Conservation (phyloP, 306 rosid genomes). For the Heteromeles arbutifolia region DNA sequence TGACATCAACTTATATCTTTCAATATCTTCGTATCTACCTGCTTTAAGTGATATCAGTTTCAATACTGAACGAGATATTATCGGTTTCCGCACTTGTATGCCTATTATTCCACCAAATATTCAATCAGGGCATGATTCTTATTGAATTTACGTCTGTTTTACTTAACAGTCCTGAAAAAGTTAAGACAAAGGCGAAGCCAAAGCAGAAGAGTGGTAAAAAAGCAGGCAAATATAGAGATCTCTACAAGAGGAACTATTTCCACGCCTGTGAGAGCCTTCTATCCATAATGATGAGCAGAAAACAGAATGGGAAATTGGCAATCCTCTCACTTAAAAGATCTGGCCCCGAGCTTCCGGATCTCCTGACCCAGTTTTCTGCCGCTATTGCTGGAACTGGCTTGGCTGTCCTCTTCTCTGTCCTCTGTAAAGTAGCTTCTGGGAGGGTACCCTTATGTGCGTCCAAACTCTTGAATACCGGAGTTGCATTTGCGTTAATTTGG, state of each 20-base stretch:
- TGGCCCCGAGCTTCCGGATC: slow-evolving; percentile 73
- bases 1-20: neutral
- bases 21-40: neutral
- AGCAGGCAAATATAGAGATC: slow-evolving; percentile 50
- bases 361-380: slow-evolving; percentile 63
- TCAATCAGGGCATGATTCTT: neutral
- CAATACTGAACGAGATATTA: neutral
- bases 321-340: slow-evolving; percentile 56
- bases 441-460: slow-evolving; percentile 52
- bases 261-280: slow-evolving; percentile 82
- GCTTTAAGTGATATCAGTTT: neutral
- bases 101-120: neutral
- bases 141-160: slow-evolving; percentile 11
- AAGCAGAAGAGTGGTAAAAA: slow-evolving; percentile 50
- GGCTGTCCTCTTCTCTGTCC: slow-evolving; percentile 61
- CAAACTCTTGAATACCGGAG: slow-evolving; percentile 44
- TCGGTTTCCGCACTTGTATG: neutral
- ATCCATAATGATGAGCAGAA: slow-evolving; percentile 53
- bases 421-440: slow-evolving; percentile 48
- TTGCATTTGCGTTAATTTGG: slow-evolving; percentile 78
- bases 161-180: slow-evolving; percentile 61
- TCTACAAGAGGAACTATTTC: slow-evolving; percentile 56
- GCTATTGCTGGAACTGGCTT: slow-evolving; percentile 82
- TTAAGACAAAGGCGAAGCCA: slow-evolving; percentile 45
- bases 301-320: slow-evolving; percentile 33